These are phyloP conservation scores for Yamadazyma takamatsuzukensis DNA, from an alignment of 805 yeast species.

Conservation along the genomic window DNA sequence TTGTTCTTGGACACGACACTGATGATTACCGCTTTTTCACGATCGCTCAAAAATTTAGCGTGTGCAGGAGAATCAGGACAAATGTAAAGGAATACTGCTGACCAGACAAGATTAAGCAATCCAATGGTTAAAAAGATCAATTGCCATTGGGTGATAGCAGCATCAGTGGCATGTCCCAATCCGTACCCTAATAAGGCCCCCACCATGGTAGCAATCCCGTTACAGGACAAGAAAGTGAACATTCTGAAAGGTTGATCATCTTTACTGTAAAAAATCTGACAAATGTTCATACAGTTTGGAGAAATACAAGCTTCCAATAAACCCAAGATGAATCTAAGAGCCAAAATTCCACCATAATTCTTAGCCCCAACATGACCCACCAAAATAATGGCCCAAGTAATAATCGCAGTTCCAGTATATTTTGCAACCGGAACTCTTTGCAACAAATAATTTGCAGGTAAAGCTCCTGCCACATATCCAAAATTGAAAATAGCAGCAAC, in stretches of 20 bases:
- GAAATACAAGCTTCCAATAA: conserved; percentile 32
- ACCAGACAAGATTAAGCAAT: conserved; percentile 17
- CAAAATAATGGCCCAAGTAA: conserved; percentile 20
- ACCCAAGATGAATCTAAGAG: conserved; percentile 39
- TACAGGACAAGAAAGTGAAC: conserved; percentile 24
- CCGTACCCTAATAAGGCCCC: conserved; percentile 26
- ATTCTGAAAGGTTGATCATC: conserved; percentile 30
- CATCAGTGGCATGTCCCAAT: conserved; percentile 23
- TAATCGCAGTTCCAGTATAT: conserved; percentile 15
- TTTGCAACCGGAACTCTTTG: conserved; percentile 19
- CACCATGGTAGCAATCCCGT: conserved; percentile 24
- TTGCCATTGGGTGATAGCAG: conserved; percentile 22
- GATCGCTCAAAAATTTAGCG: conserved; percentile 29
- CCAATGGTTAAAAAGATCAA: conserved; percentile 19
- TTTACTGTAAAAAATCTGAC: conserved; percentile 28
- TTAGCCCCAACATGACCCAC: conserved; percentile 27
- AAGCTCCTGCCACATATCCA: conserved; percentile 18
- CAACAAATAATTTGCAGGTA: conserved; percentile 17
- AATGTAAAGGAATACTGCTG: conserved; percentile 14
- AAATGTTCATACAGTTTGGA: conserved; percentile 32
- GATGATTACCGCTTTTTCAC: conserved; percentile 24
- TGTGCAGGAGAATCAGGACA: conserved; percentile 24
- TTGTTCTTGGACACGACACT: conserved; percentile 18
- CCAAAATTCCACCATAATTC: conserved; percentile 30
- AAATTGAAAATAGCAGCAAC: conserved; percentile 26